Conservation (phyloP, 2,329 filamentous ascomycete species). For the Herpotrichia juniperi region DNA sequence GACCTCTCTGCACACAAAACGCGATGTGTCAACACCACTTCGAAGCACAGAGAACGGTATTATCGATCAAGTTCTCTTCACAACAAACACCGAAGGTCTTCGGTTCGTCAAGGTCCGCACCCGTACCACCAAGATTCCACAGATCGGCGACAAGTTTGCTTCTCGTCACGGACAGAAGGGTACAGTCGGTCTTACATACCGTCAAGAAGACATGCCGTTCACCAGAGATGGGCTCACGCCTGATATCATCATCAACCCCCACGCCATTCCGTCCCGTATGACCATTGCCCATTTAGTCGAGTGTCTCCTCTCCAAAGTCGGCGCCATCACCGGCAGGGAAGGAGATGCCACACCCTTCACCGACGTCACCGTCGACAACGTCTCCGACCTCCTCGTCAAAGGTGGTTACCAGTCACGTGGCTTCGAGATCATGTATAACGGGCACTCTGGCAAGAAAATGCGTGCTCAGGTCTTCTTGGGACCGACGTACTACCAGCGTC, state of each 20-base stretch:
- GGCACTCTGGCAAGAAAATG: conserved; percentile 93
- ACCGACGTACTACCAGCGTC: conserved; percentile 97
- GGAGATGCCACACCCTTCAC: conserved; percentile 98
- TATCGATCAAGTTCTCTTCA: conserved; percentile 89
- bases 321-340: conserved; percentile 89
- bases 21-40: conserved; percentile 93
- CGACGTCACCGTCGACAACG: conserved; percentile 92
- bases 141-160: conserved; percentile 99
- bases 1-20: conserved; percentile 87
- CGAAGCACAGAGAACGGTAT: conserved; percentile 97
- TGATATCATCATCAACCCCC: conserved; percentile 98
- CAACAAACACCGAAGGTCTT: conserved; percentile 91
- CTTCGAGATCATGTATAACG: conserved; percentile 99
- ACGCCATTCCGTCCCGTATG: conserved; percentile 99
- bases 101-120: conserved; percentile 98
- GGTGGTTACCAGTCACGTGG: conserved; percentile 96
- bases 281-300: conserved; percentile 99
- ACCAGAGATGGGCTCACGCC: conserved; percentile 88
- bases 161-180: conserved; percentile 99
- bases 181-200: conserved; percentile 97
- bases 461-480: conserved; percentile 95
- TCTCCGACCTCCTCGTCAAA: conserved; percentile 83
- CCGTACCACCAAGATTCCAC: conserved; percentile 94
- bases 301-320: conserved; percentile 95
- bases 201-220: conserved; percentile 99